These are phyloP conservation scores for Calonectria hawksworthii DNA, from an alignment of 2,329 filamentous ascomycete species.

Conservation along the genomic window DNA sequence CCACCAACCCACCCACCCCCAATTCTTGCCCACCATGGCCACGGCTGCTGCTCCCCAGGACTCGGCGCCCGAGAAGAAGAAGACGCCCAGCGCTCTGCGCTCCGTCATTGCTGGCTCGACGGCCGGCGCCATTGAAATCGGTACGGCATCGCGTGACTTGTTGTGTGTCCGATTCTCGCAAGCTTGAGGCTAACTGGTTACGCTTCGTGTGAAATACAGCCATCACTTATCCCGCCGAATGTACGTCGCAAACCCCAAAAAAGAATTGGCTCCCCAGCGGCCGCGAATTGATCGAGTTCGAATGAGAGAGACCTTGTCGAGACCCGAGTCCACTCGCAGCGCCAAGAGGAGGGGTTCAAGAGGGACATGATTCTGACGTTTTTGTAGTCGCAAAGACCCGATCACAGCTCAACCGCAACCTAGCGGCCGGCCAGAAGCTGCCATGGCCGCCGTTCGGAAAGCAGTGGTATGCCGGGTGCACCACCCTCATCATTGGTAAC, in stretches of 20 bases:
- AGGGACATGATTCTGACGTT: constrained; percentile 24
- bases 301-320: neutral
- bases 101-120: constrained; percentile 93
- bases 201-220: constrained; percentile 54
- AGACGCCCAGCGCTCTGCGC: constrained; percentile 81
- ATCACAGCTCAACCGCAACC: constrained; percentile 89
- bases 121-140: constrained; percentile 96
- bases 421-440: constrained; percentile 86
- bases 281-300: constrained; percentile 19
- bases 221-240: constrained; percentile 95
- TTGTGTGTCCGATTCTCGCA: neutral
- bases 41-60: constrained; percentile 40
- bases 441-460: constrained; percentile 94
- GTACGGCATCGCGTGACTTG: constrained; percentile 59
- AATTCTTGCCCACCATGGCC: constrained; percentile 45
- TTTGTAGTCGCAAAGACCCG: constrained; percentile 89
- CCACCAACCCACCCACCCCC: neutral
- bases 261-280: neutral
- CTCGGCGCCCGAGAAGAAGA: constrained; percentile 48
- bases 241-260: constrained; percentile 61
- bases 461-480: constrained; percentile 99
- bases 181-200: constrained; percentile 29
- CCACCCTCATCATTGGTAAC: constrained; percentile 96
- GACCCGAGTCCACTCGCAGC: neutral
- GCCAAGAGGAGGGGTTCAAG: neutral